Evolutionary conservation across 768 basidiomycete species (phyloP), one percentile per base, ranked within the genome.

Genomic region (Russula sp.): DNA sequence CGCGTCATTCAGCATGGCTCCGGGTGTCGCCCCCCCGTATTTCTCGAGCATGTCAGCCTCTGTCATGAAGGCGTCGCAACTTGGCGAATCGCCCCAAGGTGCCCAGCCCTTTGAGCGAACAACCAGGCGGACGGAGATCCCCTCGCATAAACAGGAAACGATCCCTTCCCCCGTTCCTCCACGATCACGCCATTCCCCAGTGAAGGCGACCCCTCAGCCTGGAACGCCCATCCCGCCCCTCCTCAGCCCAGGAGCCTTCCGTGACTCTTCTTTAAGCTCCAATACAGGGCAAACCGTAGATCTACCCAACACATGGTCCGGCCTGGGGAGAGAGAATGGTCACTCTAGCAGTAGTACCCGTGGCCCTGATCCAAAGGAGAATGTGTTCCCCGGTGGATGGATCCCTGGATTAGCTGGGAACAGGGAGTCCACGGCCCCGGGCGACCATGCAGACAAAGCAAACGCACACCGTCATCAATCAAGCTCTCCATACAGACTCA

Each of bases 251-350:
- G 80, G 78, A 22, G 80, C 80, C 34, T 89, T 88, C 73, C 79
- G 88, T 52, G 86, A 88, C 69, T 88, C 88, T 34, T 80, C 78
- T 6, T 79, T 86, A 67, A 86, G 86, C 18, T 75, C 74, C 31
- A 75, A 73, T 63, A 77, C 79, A 6, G 73, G 73, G 73, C 45
- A 81, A 75, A 54, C 80, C 76, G 42, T 73, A 73, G 57, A 87
- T 37, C 75, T 83, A 47, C 83, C 85, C 3, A 82, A 86, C 56
- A 80, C 82, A 57, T 88, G 85, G 86, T 82, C 81, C 6, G 86
- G 85, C 61, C 70, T 74, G 64, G 75, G 74, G 48, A 69, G 70
- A n/a, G 73, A 72, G 49, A 63, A 58, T 18, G 55, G 53, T 20
- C 49, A 34, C 40, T 35, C 57, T 49, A 55, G 60, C 20, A 55